A percentile compares a stretch with the other conserved stretches of the same genome.
phyloP scores from a whole-genome alignment of 2,329 filamentous ascomycete genomes.

The Exophiala phaeomuriformis region DNA sequence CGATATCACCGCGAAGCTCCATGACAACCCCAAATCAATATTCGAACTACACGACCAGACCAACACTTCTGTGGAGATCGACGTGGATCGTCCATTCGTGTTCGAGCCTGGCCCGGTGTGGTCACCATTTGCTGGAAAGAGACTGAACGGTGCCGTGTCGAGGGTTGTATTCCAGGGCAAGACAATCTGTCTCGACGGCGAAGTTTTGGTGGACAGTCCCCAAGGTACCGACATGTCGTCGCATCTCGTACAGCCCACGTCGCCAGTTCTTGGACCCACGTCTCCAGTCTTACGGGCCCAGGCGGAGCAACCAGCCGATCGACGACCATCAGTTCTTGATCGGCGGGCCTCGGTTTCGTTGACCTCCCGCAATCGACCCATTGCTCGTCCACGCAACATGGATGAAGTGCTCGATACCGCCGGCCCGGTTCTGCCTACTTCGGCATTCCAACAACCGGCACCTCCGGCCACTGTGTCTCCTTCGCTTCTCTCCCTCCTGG shows the following conservation, averaged over 20 bases:
- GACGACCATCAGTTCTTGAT: constrained; percentile 20
- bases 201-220: constrained; percentile 49
- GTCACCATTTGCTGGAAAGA: constrained; percentile 66
- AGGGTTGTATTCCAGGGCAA: constrained; percentile 68
- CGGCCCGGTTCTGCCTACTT: constrained; percentile 25
- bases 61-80: constrained; percentile 66
- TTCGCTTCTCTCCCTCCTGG: constrained; percentile 62
- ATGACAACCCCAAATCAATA: constrained; percentile 72
- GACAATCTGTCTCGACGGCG: constrained; percentile 68
- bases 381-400: constrained; percentile 16
- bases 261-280: constrained; percentile 47
- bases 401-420: constrained; percentile 25
- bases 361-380: constrained; percentile 20
- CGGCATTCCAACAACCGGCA: constrained; percentile 37
- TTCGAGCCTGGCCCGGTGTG: constrained; percentile 49
- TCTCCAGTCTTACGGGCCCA: constrained; percentile 36
- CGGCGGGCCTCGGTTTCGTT: constrained; percentile 19
- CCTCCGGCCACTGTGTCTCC: constrained; percentile 49
- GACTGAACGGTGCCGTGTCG: constrained; percentile 62
- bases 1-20: constrained; percentile 62
- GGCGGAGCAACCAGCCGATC: constrained; percentile 34
- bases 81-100: constrained; percentile 64
- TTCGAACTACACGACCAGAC: constrained; percentile 75
- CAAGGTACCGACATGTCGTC: constrained; percentile 70
- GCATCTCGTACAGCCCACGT: constrained; percentile 47